phyloP scores from a whole-genome alignment of 1,284 basidiomycete species.

The Xerocomus amazonicus region DNA sequence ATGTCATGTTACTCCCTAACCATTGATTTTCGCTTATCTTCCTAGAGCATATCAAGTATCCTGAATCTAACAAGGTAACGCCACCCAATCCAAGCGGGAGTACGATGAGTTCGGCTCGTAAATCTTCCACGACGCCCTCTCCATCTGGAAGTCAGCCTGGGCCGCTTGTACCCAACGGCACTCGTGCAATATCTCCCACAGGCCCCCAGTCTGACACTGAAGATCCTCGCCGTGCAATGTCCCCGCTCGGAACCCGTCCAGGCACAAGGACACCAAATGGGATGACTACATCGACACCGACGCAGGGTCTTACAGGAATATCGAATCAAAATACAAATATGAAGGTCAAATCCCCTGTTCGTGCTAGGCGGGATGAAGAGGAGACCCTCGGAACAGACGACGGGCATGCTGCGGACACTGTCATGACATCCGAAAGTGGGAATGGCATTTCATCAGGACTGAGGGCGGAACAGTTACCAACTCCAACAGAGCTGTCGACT shows the following conservation, averaged over 20 bases:
- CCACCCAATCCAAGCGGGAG: conserved; percentile 39
- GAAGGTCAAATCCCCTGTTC: conserved; percentile 53
- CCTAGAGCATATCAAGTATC: conserved; percentile 92
- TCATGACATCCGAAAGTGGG: conserved; percentile 34
- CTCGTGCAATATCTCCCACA: conserved; percentile 57
- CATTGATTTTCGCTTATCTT: conserved; percentile 6
- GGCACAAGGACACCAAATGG: conserved; percentile 45
- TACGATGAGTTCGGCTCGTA: conserved; percentile 32
- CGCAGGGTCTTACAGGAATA: conserved; percentile 16
- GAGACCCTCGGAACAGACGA: conserved; percentile 53
- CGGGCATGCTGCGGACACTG: conserved; percentile 44
- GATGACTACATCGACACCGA: conserved; percentile 28
- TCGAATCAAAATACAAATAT: conserved; percentile 23
- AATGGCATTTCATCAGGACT: conserved; percentile 29
- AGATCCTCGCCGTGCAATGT: conserved; percentile 61
- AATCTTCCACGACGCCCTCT: conserved; percentile 39
- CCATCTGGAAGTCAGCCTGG: conserved; percentile 22
- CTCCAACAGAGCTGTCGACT: conserved; percentile 35
- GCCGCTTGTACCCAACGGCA: conserved; percentile 34
- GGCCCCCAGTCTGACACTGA: conserved; percentile 46
- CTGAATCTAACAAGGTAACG: conserved; percentile 54
- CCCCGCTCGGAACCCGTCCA: conserved; percentile 46
- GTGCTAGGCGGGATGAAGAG: conserved; percentile 67
- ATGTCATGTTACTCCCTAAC: background rate
- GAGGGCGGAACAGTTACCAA: conserved; percentile 49